Conservation (phyloP, 768 basidiomycete species). For the Chlorophyllum brunneum region DNA sequence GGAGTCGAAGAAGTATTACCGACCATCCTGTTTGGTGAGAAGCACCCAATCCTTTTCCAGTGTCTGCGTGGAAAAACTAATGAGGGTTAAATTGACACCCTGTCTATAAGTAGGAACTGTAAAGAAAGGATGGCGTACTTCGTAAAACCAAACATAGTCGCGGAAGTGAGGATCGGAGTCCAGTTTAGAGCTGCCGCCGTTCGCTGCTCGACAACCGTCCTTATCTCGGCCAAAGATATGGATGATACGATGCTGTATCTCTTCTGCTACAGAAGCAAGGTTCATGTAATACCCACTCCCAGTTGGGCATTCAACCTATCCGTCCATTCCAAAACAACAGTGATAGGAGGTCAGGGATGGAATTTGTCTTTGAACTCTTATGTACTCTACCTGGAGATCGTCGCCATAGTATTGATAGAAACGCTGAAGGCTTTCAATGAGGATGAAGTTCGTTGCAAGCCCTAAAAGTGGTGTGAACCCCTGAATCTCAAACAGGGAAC, state of each 20-base stretch:
- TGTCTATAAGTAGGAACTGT: neutral
- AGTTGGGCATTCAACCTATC: conserved; percentile 87
- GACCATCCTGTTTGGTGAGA: conserved; percentile 96
- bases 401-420: conserved; percentile 99
- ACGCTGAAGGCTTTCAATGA: conserved; percentile 94
- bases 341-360: conserved; percentile 1
- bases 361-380: neutral
- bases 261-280: conserved; percentile 89
- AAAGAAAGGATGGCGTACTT: conserved; percentile 42
- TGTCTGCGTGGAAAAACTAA: conserved; percentile 94
- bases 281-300: conserved; percentile 98
- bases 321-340: neutral
- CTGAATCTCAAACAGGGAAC: conserved; percentile 2
- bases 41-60: conserved; percentile 89
- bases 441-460: conserved; percentile 94
- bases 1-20: neutral
- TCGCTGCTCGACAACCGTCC: conserved; percentile 83
- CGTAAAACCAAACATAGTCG: conserved; percentile 96
- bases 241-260: conserved; percentile 98
- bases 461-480: conserved; percentile 36
- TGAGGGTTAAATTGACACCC: neutral
- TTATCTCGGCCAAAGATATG: conserved; percentile 95
- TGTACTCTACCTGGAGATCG: conserved; percentile 56
- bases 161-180: conserved; percentile 94
- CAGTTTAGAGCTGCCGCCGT: conserved; percentile 84